Base-by-base conservation (phyloP, 495 filamentous ascomycete species). In the Tuber aestivum region DNA sequence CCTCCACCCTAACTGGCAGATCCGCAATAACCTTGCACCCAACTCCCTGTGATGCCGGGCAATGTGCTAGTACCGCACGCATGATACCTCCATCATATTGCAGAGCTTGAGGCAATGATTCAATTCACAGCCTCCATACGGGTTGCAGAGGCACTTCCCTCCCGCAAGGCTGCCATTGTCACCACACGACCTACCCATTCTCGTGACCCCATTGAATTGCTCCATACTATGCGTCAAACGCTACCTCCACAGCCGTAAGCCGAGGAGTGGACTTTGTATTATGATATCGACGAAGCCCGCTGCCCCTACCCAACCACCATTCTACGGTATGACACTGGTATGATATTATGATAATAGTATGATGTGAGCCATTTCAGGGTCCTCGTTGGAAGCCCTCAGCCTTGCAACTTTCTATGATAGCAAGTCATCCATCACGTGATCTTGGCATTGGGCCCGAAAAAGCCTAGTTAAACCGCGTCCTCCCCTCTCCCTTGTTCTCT, bases 401-500 rank as follows among this genome's bases (percentile, higher is more conserved):
- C 27, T 32, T 65, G 56, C 27, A 65, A 32, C 56, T 14, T 35
- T 65, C 56, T n/a, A 65, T 27, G n/a, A n/a, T n/a, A n/a, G 56
- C 56, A 65, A 65, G 32, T 65, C 56, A 65, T 65, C 56, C 56
- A 7, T 65, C 56, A 65, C 56, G 56, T 65, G 56, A 65, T 35
- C 56, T 65, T 65, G 56, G 32, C 56, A 65, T 65, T 65, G 56
- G 56, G 56, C 56, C 27, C 1, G 56, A 65, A 65, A 14, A 5
- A 35, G 56, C 56, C 56, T 32, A 65, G 56, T 65, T 65, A 27
- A 65, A 65, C 56, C 56, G 56, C 56, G 56, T 65, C 56, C 56
- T 65, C 56, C 56, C 56, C 56, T 65, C 56, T 65, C 56, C 56
- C 56, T 65, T 65, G 56, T 65, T 65, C 56, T 65, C 56, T 27